These are phyloP conservation scores for Stipa capillata DNA, from an alignment of 176 grass and related monocot genomes.

Conservation along the genomic window DNA sequence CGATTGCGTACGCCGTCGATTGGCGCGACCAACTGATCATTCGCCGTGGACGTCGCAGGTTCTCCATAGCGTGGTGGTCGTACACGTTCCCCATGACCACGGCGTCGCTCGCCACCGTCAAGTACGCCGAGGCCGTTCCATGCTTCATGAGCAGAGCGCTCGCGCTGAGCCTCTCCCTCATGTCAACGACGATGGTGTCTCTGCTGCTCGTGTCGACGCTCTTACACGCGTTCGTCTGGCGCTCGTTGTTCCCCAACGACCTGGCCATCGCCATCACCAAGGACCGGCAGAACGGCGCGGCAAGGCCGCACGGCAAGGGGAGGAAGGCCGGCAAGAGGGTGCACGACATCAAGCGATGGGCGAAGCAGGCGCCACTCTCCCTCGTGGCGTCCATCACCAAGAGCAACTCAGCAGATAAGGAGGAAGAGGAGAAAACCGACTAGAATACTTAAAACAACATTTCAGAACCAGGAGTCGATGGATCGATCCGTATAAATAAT, in stretches of 20 bases:
- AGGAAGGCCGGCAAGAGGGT: conserved; percentile 51
- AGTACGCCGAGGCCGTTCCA: conserved; percentile 83
- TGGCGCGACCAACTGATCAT: neutral
- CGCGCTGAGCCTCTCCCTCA: conserved; percentile 72
- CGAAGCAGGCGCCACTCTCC: conserved; percentile 75
- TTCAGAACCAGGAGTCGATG: neutral
- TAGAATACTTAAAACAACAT: neutral
- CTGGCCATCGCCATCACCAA: conserved; percentile 97
- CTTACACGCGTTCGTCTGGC: conserved; percentile 77
- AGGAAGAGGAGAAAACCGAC: conserved; percentile 42
- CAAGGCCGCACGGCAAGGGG: conserved; percentile 34
- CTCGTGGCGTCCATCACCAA: conserved; percentile 83
- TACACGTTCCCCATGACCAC: conserved; percentile 99
- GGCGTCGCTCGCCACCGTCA: conserved; percentile 75
- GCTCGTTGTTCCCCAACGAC: conserved; percentile 92
- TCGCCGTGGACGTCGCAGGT: conserved; percentile 26
- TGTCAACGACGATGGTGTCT: conserved; percentile 91
- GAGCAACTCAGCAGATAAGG: conserved; percentile 59
- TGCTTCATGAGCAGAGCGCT: conserved; percentile 75
- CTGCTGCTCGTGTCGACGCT: conserved; percentile 85
- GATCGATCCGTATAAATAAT: neutral
- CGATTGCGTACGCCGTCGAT: neutral
- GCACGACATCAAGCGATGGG: conserved; percentile 77
- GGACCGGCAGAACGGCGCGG: conserved; percentile 27
- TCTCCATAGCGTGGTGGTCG: conserved; percentile 97